Base-by-base conservation (phyloP, 257 asterid species). In the Voacanga thouarsii region DNA sequence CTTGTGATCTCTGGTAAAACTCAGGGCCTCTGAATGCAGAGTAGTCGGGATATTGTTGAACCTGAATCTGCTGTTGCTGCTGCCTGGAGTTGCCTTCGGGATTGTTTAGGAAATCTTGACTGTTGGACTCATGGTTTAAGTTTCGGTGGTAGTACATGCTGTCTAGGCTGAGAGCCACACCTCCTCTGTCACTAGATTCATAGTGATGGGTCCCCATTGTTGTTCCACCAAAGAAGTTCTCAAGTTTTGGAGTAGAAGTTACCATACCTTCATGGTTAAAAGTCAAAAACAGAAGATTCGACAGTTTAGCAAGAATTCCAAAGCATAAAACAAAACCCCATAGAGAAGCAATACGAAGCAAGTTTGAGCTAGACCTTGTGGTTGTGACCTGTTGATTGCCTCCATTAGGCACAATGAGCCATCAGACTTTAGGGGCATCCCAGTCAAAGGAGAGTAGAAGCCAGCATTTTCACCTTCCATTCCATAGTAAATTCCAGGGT, bases 361-460 rank as follows among this genome's bases (percentile, higher is more conserved):
- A 74, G 61, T 81, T 83, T 39, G 75, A 72, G 71, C 71, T 74
- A 44, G 67, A 90, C 97, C 98, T 89, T 89, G 97, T 37, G 91
- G 89, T 24, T 86, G 98, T 28, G 98, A 84, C 72, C 94, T 82
- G 87, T 87, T 89, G 86, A 92, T 85, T 15, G 91, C 94, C 74
- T 95, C 97, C 96, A 92, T 88, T 16, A 92, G 81, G 87, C 97
- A 95, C 79, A 91, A 74, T 1, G 99, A 95, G 64, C 98, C 97
- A 88, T 95, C 99, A 74, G 99, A 90, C 79, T 86, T 95, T 26
- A 95, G 87, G 7, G 99, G 99, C 99, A 95, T 95, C 14, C 87
- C 88, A 18, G 92, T 78, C n/a, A 87, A 83, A 76, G 87, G 82
- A 39, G 97, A 88, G 77, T 85, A 87, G 26, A 85, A 86, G 37